phyloP scores from a whole-genome alignment of 1,284 basidiomycete genomes.

The Coniferiporia sulphurascens region DNA sequence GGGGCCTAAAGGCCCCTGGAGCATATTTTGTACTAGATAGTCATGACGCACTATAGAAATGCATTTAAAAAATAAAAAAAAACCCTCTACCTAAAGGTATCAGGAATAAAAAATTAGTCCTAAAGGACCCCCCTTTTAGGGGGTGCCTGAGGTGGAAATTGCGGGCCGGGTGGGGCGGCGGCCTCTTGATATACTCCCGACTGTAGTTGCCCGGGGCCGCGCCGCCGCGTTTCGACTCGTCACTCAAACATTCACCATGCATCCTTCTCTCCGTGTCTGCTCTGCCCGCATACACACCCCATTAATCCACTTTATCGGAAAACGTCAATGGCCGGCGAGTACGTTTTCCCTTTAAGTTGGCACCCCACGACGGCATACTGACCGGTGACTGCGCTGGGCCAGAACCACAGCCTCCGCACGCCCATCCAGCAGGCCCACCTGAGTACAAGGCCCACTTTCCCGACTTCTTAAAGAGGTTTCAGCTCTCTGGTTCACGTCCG shows the following conservation, averaged over 20 bases:
- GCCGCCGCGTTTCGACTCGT: too few relatives aligned
- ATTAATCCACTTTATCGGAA: slow-evolving; percentile 78
- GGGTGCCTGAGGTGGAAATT: too few relatives aligned
- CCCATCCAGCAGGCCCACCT: slow-evolving; percentile 73
- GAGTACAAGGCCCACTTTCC: slow-evolving; percentile 64
- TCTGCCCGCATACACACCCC: slow-evolving; percentile 49
- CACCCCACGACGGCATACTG: slow-evolving; percentile 9
- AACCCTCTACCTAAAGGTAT: too few relatives aligned
- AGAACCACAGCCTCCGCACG: slow-evolving; percentile 58
- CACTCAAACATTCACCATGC: slow-evolving; percentile 31
- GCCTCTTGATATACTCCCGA: too few relatives aligned
- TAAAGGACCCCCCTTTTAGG: too few relatives aligned
- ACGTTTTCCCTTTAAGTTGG: slow-evolving; percentile 23
- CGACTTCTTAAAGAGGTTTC: slow-evolving; percentile 51
- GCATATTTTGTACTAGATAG: too few relatives aligned
- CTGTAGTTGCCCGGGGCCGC: too few relatives aligned
- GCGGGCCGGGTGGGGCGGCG: too few relatives aligned
- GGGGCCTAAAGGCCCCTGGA: too few relatives aligned
- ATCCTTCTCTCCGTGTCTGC: slow-evolving; percentile 41
- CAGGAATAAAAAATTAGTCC: too few relatives aligned
- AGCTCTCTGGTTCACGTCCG: slow-evolving; percentile 31
- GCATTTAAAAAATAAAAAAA: too few relatives aligned
- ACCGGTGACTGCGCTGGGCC: slow-evolving; percentile 3
- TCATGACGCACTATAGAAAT: too few relatives aligned
- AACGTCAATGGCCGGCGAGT: slow-evolving; percentile 59